Evolutionary conservation across 1,284 basidiomycete genomes (phyloP), one percentile per base, ranked within the genome.

Genomic region (Pterulicium gracile): DNA sequence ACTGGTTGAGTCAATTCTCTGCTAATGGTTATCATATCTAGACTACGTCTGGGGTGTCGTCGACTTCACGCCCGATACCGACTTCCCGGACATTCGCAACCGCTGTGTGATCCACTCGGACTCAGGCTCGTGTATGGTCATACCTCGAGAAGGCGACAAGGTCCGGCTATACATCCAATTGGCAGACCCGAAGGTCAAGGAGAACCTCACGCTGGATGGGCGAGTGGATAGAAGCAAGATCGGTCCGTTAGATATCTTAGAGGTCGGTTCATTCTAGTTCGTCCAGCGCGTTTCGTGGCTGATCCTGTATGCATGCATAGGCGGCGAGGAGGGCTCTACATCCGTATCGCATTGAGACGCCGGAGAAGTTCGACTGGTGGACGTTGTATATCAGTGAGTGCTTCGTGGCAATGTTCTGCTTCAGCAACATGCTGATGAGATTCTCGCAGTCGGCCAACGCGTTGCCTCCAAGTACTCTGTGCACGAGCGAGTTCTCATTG

Each of bases 81-180:
- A 89, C 58, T 87, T 91, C 57, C 88, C 90, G 0, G 88, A 93
- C 60, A 81, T 88, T 51, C 79, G 89, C 23, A 83, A 79, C 52
- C 69, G 69, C 50, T 72, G 70, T 42, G 81, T 55, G 1, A 65
- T 78, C 21, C 83, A 85, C 58, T 83, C 80, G 0, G 68, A 70
- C 43, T 70, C 72, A 44, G 77, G 78, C 2, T 73, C 76, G 0
- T 75, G 76, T 54, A 81, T 89, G 81, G 64, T 88, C 49, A 86
- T 91, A 46, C 88, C 88, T 0, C 75, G 88, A 36, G 82, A 86
- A 57, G 74, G 66, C 12, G 82, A 86, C 53, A 72, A 72, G 51
- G 74, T 88, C 20, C 74, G 88, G 34, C 57, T 90, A 2, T 91
- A 91, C 59, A 75, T 87, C 44, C 88, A 90, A 57, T 65, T 88